Conservation (phyloP, 2,329 filamentous ascomycete genomes). For the Ascochyta rabiei region DNA sequence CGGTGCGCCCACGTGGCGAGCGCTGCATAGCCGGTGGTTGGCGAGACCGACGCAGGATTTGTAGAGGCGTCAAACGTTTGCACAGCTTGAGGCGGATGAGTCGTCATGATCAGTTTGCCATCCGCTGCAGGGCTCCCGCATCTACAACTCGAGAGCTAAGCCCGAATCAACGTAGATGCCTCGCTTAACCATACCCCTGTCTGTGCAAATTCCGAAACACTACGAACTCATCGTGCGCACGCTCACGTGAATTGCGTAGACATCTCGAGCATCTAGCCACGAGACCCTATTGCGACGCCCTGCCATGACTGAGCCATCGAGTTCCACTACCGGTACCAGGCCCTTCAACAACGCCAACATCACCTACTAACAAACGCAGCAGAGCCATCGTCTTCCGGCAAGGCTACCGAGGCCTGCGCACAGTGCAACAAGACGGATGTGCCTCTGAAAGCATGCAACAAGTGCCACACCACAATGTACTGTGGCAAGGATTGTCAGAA, state of each 20-base stretch:
- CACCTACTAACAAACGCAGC: background rate
- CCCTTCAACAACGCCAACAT: background rate
- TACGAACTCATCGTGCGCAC: background rate
- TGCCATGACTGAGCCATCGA: constrained; percentile 4
- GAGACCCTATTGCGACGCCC: too few relatives aligned
- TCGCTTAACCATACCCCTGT: constrained; percentile 8
- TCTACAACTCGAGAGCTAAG: background rate
- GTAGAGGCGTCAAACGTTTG: background rate
- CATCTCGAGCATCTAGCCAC: too few relatives aligned
- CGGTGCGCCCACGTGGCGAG: constrained; percentile 1
- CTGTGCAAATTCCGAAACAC: constrained; percentile 12
- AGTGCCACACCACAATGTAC: constrained; percentile 49
- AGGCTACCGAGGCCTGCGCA: constrained; percentile 27
- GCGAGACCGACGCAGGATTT: background rate
- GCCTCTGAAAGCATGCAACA: constrained; percentile 46
- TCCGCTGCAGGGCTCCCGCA: background rate
- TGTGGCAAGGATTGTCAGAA: constrained; percentile 52
- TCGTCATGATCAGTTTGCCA: background rate
- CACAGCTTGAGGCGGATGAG: background rate
- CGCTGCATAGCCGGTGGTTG: background rate
- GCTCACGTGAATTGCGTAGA: constrained; percentile 8
- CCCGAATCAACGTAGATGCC: background rate
- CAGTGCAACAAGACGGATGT: constrained; percentile 30
- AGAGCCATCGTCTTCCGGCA: constrained; percentile 5
- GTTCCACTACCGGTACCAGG: constrained; percentile 1